Conservation (phyloP, 345 rosid genomes). For the Salix caprea region DNA sequence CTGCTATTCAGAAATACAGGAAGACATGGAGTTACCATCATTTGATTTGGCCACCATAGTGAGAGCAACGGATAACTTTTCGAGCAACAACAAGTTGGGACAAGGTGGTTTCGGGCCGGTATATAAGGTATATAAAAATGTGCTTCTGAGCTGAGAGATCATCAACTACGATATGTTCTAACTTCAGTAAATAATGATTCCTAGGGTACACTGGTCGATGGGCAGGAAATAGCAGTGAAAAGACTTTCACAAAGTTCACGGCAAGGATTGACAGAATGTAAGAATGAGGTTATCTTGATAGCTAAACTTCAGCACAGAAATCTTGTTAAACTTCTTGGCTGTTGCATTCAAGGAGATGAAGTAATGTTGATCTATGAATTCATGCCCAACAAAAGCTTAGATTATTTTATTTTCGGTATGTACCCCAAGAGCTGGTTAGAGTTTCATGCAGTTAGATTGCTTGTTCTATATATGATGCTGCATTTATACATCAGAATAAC, state of each 20-base stretch:
- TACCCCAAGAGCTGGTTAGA: neutral
- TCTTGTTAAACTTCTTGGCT: conserved; percentile 41
- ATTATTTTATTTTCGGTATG: conserved; percentile 33
- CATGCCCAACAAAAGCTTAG: conserved; percentile 33
- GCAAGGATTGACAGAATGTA: conserved; percentile 43
- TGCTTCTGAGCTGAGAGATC: neutral
- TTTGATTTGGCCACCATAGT: conserved; percentile 14
- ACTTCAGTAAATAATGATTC: neutral
- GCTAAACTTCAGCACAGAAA: conserved; percentile 51
- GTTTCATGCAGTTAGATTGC: neutral
- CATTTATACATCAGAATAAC: neutral
- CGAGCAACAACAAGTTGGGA: conserved; percentile 22
- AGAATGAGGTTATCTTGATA: conserved; percentile 40
- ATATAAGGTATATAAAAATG: conserved; percentile 15
- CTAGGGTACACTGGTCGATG: conserved; percentile 38
- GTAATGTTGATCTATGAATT: conserved; percentile 29
- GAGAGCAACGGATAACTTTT: conserved; percentile 24
- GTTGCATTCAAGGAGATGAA: conserved; percentile 23
- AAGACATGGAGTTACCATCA: conserved; percentile 19
- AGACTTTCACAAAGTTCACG: conserved; percentile 40
- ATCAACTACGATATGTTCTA: neutral
- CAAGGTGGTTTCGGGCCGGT: conserved; percentile 36
- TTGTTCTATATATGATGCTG: neutral
- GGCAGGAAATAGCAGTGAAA: conserved; percentile 49
- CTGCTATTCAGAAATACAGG: neutral